Conservation (phyloP, 306 rosid genomes). For the Rosa chinensis region DNA sequence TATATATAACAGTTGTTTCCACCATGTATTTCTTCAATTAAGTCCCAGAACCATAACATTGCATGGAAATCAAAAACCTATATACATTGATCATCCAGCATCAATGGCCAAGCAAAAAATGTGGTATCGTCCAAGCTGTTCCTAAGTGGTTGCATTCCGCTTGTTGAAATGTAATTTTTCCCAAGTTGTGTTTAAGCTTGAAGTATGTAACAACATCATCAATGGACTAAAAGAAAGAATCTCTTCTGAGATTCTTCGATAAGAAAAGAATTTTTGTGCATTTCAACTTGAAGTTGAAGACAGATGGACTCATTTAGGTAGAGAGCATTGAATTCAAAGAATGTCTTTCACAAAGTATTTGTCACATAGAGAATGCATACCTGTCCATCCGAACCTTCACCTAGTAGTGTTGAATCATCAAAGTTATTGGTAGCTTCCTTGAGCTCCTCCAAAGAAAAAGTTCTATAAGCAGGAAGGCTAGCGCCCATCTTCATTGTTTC, state of each 20-base stretch:
- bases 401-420: conserved; percentile 59
- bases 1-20: too few species aligned
- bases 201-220: background rate
- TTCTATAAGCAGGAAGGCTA: conserved; percentile 79
- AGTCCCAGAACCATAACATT: background rate
- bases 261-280: background rate
- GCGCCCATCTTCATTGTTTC: conserved; percentile 92
- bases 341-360: background rate
- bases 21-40: background rate
- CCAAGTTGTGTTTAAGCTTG: background rate
- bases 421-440: conserved; percentile 85
- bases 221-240: background rate
- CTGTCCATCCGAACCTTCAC: conserved; percentile 66
- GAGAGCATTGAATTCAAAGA: background rate
- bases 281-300: background rate
- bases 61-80: background rate
- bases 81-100: background rate
- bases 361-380: conserved; percentile 37
- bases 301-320: background rate
- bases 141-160: background rate
- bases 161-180: background rate
- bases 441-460: conserved; percentile 80
- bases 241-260: background rate
- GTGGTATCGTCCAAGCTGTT: background rate
- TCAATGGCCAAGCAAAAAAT: background rate